Conservation (phyloP, 345 rosid species). For the Gossypium stocksii region DNA sequence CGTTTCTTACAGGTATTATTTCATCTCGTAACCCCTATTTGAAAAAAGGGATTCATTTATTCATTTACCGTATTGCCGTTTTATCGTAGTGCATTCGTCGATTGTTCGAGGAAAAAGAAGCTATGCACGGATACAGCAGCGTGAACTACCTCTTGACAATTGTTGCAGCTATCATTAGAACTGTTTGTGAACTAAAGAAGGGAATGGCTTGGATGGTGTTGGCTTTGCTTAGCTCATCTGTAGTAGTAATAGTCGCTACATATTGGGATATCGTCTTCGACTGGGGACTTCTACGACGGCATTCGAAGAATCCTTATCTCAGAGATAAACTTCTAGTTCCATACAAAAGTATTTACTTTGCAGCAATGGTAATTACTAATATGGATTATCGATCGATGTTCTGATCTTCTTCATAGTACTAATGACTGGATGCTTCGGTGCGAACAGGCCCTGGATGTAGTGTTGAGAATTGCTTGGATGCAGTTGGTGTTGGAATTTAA, state of each 20-base stretch:
- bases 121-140: conserved; percentile 48
- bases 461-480: conserved; percentile 65
- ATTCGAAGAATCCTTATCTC: conserved; percentile 52
- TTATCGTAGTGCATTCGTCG: conserved; percentile 51
- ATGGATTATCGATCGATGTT: background rate
- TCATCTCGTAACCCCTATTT: background rate
- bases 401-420: background rate
- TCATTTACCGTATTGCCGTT: too few species aligned
- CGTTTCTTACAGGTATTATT: conserved; percentile 56
- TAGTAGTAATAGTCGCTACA: conserved; percentile 40
- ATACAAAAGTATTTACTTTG: conserved; percentile 57
- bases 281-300: conserved; percentile 69
- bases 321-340: conserved; percentile 62
- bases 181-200: conserved; percentile 50
- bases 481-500: conserved; percentile 57
- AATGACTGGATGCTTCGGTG: conserved; percentile 5
- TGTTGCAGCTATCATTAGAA: conserved; percentile 56
- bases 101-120: conserved; percentile 54
- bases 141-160: conserved; percentile 61
- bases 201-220: conserved; percentile 53
- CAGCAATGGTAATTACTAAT: conserved; percentile 50
- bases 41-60: too few species aligned
- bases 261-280: conserved; percentile 71
- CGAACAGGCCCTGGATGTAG: conserved; percentile 43
- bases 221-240: conserved; percentile 59